Evolutionary conservation across 2,329 filamentous ascomycete genomes (phyloP), one percentile per base, ranked within the genome.

Genomic region (Aspergillus sp.): DNA sequence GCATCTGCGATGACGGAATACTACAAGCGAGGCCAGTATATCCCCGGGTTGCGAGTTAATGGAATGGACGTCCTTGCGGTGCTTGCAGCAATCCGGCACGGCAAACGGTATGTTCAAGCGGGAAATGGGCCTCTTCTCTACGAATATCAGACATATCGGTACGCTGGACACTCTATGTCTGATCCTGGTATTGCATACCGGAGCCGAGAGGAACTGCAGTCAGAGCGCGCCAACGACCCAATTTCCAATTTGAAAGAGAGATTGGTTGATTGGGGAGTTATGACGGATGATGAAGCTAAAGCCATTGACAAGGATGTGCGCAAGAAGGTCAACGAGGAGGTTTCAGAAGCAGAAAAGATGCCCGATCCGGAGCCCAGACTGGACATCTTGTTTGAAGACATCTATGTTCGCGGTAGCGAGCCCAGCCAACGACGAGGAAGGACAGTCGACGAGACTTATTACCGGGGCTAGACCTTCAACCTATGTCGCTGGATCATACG

Each of bases 21-120:
- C 85, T 96, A 97, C 84, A 96, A 96, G 86, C 91, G 93, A 77
- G 93, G 92, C 61, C 92, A 97, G 79, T 97, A 96, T 81, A 97
- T 97, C 64, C 91, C 93, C 47, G 93, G 93, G 78, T 84, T 97
- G 65, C 96, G 96, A 82, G 89, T 97, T 75, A 96, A 97, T 78
- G 93, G 90, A 69, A 97, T 97, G 93, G 93, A 97, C 72, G 90
- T 95, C 65, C 88, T 97, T 57, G 92, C 93, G 54, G 91, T 96
- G 72, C 94, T 95, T 81, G 89, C 91, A 32, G 93, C 93, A 55
- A 89, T 95, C 66, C 82, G 90, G 75, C 89, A 95, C 78, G 92
- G 87, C 69, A 95, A 93, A 80, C 82, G 94, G 69, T 95, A 86
- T 80, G 87, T 89, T 58, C 77, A 80, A 52, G 79, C 83, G 51